phyloP scores from a whole-genome alignment of 345 rosid species.

The Populus tremula region DNA sequence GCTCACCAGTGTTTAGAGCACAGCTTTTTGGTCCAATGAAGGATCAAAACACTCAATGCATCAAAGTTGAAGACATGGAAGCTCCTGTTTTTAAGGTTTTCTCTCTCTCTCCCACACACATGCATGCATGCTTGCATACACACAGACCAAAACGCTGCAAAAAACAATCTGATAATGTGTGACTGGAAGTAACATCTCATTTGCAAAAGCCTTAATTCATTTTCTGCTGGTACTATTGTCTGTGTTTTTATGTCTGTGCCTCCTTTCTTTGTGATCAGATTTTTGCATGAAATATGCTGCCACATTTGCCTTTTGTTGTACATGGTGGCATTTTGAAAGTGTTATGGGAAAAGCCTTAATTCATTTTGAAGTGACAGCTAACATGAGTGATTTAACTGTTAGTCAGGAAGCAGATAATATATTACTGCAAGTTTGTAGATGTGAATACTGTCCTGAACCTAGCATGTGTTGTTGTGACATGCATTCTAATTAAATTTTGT shows the following conservation, averaged over 20 bases:
- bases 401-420: not conserved
- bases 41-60: slow-evolving; percentile 27
- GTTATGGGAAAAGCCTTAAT: not conserved
- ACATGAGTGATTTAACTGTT: not conserved
- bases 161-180: not conserved
- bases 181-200: not conserved
- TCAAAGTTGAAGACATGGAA: slow-evolving; percentile 34
- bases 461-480: not conserved
- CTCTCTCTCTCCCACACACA: not conserved
- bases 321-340: not conserved
- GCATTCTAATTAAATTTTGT: not conserved
- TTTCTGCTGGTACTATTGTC: not conserved
- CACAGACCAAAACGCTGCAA: not conserved
- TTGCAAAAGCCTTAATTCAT: not conserved
- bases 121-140: not conserved
- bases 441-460: not conserved
- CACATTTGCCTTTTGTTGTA: not conserved
- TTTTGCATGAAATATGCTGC: not conserved
- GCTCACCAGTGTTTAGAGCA: slow-evolving; percentile 33
- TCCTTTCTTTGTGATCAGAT: not conserved
- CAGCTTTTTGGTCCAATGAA: slow-evolving; percentile 40
- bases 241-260: not conserved
- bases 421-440: not conserved
- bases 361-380: not conserved
- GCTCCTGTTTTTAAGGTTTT: slow-evolving; percentile 34